Conservation (phyloP, 257 asterid species). For the Ballota nigra region DNA sequence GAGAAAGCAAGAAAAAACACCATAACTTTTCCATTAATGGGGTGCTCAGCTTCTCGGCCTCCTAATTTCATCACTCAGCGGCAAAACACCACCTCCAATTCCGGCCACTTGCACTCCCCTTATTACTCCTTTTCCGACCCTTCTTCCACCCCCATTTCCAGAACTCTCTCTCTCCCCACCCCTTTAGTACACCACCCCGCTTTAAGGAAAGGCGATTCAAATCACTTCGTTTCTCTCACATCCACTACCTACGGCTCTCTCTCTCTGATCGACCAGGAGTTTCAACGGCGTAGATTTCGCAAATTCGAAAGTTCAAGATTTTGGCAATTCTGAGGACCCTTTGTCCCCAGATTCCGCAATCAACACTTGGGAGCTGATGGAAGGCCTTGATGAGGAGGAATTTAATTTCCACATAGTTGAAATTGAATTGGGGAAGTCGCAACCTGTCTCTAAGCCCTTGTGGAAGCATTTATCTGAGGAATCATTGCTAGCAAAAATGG, state of each 20-base stretch:
- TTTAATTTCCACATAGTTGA: conserved; percentile 38
- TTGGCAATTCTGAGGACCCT: conserved; percentile 44
- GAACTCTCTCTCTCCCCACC: conserved; percentile 52
- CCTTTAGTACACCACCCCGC: conserved; percentile 66
- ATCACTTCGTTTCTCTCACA: conserved; percentile 76
- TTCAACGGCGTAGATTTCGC: conserved; percentile 24
- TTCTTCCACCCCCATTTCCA: conserved; percentile 52
- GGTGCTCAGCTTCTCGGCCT: conserved; percentile 75
- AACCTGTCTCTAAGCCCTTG: conserved; percentile 45
- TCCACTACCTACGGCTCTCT: conserved; percentile 89
- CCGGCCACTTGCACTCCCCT: conserved; percentile 46
- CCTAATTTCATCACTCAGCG: conserved; percentile 44
- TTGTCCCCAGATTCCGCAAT: conserved; percentile 77
- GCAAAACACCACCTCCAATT: conserved; percentile 44
- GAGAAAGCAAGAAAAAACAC: not conserved
- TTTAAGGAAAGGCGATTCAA: conserved; percentile 47
- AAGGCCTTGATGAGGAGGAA: conserved; percentile 76
- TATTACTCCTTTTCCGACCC: conserved; percentile 48
- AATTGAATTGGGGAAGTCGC: conserved; percentile 33
- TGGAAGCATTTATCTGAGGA: conserved; percentile 61
- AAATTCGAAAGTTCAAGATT: conserved; percentile 29
- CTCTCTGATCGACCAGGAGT: conserved; percentile 38
- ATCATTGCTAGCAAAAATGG: conserved; percentile 47
- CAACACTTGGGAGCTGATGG: conserved; percentile 98
- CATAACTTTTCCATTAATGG: conserved; percentile 44